A percentile compares a stretch with the other conserved stretches of the same genome.
phyloP scores from a whole-genome alignment of 1,284 basidiomycete genomes.

The Pascua sp. region DNA sequence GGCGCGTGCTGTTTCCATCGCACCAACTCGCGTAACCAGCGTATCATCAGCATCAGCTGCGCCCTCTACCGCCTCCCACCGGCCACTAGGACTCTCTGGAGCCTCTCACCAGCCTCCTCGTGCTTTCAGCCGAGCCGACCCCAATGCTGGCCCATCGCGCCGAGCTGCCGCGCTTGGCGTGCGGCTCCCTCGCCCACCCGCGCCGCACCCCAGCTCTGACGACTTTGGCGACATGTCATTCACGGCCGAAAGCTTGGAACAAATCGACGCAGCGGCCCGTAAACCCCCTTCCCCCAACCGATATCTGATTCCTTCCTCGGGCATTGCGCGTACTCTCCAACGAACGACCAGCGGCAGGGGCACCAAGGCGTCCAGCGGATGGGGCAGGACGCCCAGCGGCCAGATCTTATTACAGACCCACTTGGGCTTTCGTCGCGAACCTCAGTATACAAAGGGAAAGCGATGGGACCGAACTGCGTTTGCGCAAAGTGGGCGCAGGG shows the following conservation, averaged over 20 bases:
- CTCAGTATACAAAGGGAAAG: conserved; percentile 54
- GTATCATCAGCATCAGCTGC: neutral
- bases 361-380: neutral
- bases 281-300: neutral
- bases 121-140: neutral
- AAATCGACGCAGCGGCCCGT: conserved; percentile 17
- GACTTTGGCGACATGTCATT: conserved; percentile 23
- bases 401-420: conserved; percentile 39
- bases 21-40: too few species aligned
- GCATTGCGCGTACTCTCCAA: neutral
- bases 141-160: conserved; percentile 9
- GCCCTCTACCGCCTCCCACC: neutral
- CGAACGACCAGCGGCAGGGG: neutral
- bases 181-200: neutral
- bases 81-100: neutral
- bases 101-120: neutral
- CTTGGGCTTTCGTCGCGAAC: conserved; percentile 40
- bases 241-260: conserved; percentile 17
- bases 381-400: conserved; percentile 4
- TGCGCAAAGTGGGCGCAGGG: conserved; percentile 67
- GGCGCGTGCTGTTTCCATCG: conserved; percentile 16
- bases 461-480: conserved; percentile 81
- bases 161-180: conserved; percentile 11
- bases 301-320: neutral
- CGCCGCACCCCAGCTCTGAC: conserved; percentile 17